Evolutionary conservation across 139 green algal genomes (phyloP).

Genomic region (Picochlorum sp.): DNA sequence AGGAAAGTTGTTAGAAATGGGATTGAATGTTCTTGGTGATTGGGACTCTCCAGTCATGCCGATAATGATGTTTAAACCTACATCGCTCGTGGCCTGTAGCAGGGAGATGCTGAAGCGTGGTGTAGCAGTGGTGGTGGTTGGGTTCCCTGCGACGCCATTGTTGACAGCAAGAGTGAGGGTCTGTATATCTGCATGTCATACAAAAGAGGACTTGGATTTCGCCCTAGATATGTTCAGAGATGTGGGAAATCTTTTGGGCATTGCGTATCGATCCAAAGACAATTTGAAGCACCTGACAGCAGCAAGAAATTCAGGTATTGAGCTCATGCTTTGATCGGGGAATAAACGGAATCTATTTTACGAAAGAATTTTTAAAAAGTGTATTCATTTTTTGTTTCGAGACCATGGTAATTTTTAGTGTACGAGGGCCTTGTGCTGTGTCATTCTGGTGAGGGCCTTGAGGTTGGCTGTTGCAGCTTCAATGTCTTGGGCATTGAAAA

Average conservation of each 20-base stretch:
- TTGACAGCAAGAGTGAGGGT: slow-evolving; percentile 72
- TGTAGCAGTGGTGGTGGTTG: slow-evolving; percentile 92
- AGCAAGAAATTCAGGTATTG: too few relatives aligned
- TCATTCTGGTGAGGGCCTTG: too few relatives aligned
- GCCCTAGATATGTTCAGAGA: slow-evolving; percentile 59
- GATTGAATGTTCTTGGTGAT: slow-evolving; percentile 86
- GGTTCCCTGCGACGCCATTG: slow-evolving; percentile 91
- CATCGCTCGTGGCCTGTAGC: slow-evolving; percentile 69
- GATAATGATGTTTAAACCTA: slow-evolving; percentile 92
- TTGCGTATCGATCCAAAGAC: neutral
- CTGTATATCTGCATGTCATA: slow-evolving; percentile 92
- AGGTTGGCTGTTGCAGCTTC: too few relatives aligned
- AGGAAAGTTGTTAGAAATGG: slow-evolving; percentile 55
- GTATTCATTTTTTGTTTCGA: too few relatives aligned
- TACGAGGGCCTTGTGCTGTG: too few relatives aligned
- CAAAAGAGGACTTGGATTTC: slow-evolving; percentile 78
- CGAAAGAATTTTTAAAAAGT: too few relatives aligned
- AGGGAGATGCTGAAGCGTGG: slow-evolving; percentile 52
- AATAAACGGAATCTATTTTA: too few relatives aligned
- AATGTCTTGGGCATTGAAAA: slow-evolving; percentile 57
- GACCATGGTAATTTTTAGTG: too few relatives aligned
- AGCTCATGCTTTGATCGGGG: too few relatives aligned
- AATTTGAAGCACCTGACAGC: neutral
- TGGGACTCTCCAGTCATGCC: slow-evolving; percentile 95
- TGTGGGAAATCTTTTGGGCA: slow-evolving; percentile 3